These are phyloP conservation scores for Ceriops zippeliana DNA, from an alignment of 345 rosid genomes.

Conservation along the genomic window DNA sequence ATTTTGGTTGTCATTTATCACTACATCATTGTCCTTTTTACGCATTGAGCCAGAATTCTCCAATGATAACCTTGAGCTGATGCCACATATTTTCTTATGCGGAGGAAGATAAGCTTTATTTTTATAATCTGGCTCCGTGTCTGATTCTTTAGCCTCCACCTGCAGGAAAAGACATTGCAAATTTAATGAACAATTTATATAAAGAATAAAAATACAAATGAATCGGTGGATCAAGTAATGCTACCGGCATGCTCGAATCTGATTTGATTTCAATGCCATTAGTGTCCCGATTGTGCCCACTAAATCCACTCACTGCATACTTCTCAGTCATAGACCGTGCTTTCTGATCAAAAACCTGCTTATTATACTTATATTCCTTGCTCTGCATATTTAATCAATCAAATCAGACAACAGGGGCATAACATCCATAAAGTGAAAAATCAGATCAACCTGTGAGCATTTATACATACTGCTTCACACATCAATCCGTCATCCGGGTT, in stretches of 20 bases:
- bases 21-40: constrained; percentile 14
- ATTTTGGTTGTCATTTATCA: constrained; percentile 18
- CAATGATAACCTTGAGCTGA: constrained; percentile 38
- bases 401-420: constrained; percentile 8
- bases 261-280: constrained; percentile 25
- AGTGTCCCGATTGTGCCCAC: constrained; percentile 28
- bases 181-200: neutral
- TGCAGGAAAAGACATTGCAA: constrained; percentile 20
- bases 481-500: constrained; percentile 84
- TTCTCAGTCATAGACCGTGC: constrained; percentile 67
- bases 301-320: constrained; percentile 47
- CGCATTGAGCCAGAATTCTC: constrained; percentile 29
- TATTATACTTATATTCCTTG: constrained; percentile 72
- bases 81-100: constrained; percentile 24
- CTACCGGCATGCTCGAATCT: constrained; percentile 23
- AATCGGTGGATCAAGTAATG: neutral
- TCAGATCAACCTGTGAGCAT: constrained; percentile 2
- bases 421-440: neutral
- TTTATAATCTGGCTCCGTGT: constrained; percentile 24
- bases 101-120: constrained; percentile 17
- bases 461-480: constrained; percentile 66
- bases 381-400: constrained; percentile 46
- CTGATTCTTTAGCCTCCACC: constrained; percentile 33
- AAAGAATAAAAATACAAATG: neutral
- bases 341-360: constrained; percentile 64